phyloP scores from a whole-genome alignment of 768 basidiomycete species.

The Termitomyces sp. region DNA sequence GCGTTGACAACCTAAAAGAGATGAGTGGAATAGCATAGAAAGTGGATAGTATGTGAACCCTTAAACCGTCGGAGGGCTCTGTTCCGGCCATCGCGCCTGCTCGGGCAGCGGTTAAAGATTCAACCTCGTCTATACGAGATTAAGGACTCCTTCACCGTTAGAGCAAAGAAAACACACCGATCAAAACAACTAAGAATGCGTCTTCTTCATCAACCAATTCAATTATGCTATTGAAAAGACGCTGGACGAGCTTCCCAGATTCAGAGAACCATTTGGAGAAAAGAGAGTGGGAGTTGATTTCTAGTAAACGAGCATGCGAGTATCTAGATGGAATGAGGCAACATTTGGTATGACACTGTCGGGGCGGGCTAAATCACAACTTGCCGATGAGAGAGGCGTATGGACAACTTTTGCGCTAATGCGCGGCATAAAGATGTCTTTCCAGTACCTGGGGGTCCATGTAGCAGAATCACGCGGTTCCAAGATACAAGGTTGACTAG shows the following conservation, averaged over 20 bases:
- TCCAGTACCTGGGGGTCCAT: constrained; percentile 97
- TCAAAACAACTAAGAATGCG: constrained; percentile 89
- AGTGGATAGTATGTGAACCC: constrained; percentile 37
- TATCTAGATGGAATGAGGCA: constrained; percentile 49
- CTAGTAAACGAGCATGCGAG: constrained; percentile 79
- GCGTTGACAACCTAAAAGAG: constrained; percentile 87
- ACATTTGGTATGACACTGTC: not conserved
- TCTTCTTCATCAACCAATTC: constrained; percentile 92
- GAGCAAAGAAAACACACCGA: constrained; percentile 47
- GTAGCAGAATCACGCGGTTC: constrained; percentile 92
- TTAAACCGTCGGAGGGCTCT: constrained; percentile 90
- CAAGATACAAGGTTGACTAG: constrained; percentile 88
- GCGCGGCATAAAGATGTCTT: constrained; percentile 95
- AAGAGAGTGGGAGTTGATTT: constrained; percentile 97
- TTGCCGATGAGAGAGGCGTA: constrained; percentile 83
- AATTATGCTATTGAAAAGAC: constrained; percentile 81
- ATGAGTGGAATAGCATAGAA: not conserved
- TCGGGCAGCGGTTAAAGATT: constrained; percentile 90
- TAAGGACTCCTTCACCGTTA: not conserved
- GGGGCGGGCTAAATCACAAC: not conserved
- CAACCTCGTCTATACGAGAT: constrained; percentile 79
- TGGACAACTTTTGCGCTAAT: constrained; percentile 90
- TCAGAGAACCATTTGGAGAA: constrained; percentile 99
- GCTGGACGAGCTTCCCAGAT: constrained; percentile 95
- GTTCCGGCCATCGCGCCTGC: constrained; percentile 93